Base-by-base conservation (phyloP, 2,329 filamentous ascomycete species). In the Fusarium proliferatum region DNA sequence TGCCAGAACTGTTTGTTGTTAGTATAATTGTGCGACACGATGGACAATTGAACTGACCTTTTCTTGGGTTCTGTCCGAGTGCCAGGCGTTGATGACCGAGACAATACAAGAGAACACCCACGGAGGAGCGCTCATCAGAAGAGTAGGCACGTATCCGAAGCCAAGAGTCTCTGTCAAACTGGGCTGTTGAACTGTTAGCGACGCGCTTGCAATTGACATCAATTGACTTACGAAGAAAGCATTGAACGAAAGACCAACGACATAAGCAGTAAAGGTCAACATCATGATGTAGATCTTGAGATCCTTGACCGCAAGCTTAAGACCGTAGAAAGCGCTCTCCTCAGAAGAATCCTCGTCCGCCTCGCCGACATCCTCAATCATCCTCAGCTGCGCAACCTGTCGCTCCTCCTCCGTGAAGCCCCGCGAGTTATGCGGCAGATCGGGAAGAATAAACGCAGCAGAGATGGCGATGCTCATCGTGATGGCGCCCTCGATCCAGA, bases 251-350 rank as follows among this genome's bases (percentile, higher is more conserved):
- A 85, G 79, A 6, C 89, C 89, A 10, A 90, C 84, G 12, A 91
- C 88, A 69, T 91, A 91, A 7, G 88, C 87, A 6, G 88, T 89
- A 64, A 91, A 88, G 3, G 88, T 89, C 11, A 91, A 62, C 85
- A 90, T 90, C 87, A 91, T 88, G 67, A 91, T 76, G 76, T 90
- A 92, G 69, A 91, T 89, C 82, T 91, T 91, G 71, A 82, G 21
- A 69, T 92, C 90, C 79, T 88, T 89, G 56, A 90, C 76, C 0
- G 89, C 88, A 86, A 91, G 88, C 59, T 87, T 82, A 36, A 90
- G 79, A 15, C 90, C 90, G 13, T 85, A 84, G 68, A 89, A 86
- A 5, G 83, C 76, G 6, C 85, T 85, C 73, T 88, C 84, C n/a
- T 85, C 84, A 2, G 82, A 81, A 1, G 83, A 82, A 73, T 90